phyloP scores from a whole-genome alignment of 2,329 filamentous ascomycete genomes.

The Metarhizium robertsii region DNA sequence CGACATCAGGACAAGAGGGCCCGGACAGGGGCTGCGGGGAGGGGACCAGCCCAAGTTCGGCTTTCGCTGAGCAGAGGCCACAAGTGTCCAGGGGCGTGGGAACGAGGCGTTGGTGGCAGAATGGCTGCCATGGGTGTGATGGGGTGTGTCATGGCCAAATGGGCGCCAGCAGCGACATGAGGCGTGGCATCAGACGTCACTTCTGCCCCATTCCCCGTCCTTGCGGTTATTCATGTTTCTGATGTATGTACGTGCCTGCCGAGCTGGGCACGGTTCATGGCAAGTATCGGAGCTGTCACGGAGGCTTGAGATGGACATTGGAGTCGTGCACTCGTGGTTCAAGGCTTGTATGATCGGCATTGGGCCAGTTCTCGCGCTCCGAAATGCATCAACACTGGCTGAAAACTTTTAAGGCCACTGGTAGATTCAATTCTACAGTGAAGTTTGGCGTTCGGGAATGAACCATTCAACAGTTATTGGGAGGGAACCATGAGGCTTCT shows the following conservation, averaged over 20 bases:
- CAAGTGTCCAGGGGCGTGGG: not conserved
- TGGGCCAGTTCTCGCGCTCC: too few relatives aligned
- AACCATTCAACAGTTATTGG: too few relatives aligned
- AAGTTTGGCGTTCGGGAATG: too few relatives aligned
- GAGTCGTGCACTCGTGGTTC: not conserved
- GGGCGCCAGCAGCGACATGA: not conserved
- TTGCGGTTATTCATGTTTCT: not conserved
- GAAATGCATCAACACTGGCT: too few relatives aligned
- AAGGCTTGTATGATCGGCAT: not conserved
- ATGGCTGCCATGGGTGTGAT: not conserved
- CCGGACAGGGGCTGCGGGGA: not conserved
- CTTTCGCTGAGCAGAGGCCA: slow-evolving; percentile 1
- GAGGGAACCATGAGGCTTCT: too few relatives aligned
- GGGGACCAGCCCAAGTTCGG: not conserved
- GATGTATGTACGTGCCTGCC: not conserved
- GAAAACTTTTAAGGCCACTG: too few relatives aligned
- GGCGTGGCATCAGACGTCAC: not conserved
- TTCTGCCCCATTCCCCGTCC: not conserved
- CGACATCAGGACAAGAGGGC: slow-evolving; percentile 1
- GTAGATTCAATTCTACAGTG: too few relatives aligned
- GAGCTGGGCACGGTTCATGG: not conserved
- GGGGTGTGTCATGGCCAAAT: not conserved
- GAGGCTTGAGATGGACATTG: not conserved
- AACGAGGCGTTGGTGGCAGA: not conserved
- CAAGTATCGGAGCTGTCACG: not conserved